These are phyloP conservation scores for Backusella liffmaniae DNA, from an alignment of 192 early-diverging fungal species.

Conservation along the genomic window DNA sequence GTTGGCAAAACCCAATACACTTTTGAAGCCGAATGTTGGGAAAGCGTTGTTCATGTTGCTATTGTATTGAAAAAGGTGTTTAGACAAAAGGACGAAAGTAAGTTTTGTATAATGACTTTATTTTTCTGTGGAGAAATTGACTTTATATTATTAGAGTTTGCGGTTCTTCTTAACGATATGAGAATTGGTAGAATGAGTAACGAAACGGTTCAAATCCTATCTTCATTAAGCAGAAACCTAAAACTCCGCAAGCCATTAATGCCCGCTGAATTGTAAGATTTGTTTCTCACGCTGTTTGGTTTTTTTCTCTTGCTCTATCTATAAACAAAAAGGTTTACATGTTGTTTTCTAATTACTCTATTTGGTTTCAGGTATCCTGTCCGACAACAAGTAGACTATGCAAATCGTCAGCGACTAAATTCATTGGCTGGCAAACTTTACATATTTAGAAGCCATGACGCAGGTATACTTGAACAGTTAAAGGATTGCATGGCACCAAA, in stretches of 20 bases:
- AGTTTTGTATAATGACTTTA: neutral
- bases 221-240: conserved; percentile 43
- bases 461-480: conserved; percentile 24
- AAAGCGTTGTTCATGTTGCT: conserved; percentile 42
- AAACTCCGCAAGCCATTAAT: conserved; percentile 52
- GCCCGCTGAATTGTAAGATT: conserved; percentile 71
- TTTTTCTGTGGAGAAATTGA: neutral
- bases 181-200: conserved; percentile 66
- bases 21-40: conserved; percentile 66
- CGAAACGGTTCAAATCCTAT: conserved; percentile 47
- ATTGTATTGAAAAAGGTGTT: conserved; percentile 77
- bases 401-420: conserved; percentile 57
- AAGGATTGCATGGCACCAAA: conserved; percentile 57
- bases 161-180: conserved; percentile 82
- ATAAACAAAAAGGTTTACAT: neutral
- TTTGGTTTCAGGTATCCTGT: conserved; percentile 48
- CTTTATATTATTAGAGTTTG: conserved; percentile 45
- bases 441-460: conserved; percentile 50
- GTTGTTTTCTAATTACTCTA: neutral
- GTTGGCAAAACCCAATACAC: conserved; percentile 56
- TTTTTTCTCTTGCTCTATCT: neutral
- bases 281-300: neutral
- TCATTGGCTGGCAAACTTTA: conserved; percentile 48
- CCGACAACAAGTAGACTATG: conserved; percentile 71
- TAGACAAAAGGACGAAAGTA: conserved; percentile 71